Evolutionary conservation across 2,329 filamentous ascomycete genomes (phyloP).

Genomic region (Neonectria neomacrospora): DNA sequence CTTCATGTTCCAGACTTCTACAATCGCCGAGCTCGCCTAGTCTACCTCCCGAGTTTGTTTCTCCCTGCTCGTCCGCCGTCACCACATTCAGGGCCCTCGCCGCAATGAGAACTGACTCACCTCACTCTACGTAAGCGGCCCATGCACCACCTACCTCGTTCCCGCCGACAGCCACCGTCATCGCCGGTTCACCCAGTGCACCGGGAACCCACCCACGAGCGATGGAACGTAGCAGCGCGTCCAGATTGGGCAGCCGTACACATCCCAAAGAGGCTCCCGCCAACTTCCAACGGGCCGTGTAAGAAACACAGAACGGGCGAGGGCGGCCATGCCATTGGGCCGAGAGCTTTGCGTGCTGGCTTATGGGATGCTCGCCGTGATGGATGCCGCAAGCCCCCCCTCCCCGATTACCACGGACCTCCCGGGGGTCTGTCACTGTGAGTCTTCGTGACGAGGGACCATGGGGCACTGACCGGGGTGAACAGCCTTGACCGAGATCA

Average conservation of each 20-base stretch:
- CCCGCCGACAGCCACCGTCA: neutral
- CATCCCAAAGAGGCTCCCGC: conserved; percentile 1
- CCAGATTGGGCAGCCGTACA: neutral
- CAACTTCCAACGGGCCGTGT: neutral
- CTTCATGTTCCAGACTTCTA: neutral
- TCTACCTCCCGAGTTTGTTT: neutral
- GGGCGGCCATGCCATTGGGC: conserved; percentile 8
- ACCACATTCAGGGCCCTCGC: conserved; percentile 1
- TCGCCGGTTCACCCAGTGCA: neutral
- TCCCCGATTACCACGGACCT: conserved; percentile 33
- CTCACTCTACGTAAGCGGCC: conserved; percentile 1
- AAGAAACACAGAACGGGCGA: neutral
- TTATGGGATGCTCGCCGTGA: neutral
- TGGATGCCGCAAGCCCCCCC: conserved; percentile 14
- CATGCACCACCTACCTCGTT: neutral
- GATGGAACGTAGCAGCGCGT: conserved; percentile 9
- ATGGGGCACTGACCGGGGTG: conserved; percentile 26
- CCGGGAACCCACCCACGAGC: neutral
- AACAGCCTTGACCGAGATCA: conserved; percentile 40
- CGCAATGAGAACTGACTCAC: neutral
- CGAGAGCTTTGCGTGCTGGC: conserved; percentile 9
- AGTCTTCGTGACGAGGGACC: conserved; percentile 15
- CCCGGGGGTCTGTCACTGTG: conserved; percentile 37
- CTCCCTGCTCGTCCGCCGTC: neutral
- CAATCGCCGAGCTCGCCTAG: conserved; percentile 10